Evolutionary conservation across 1,284 basidiomycete genomes (phyloP), one percentile per base, ranked within the genome.

Genomic region (Microstroma glucosiphilum): DNA sequence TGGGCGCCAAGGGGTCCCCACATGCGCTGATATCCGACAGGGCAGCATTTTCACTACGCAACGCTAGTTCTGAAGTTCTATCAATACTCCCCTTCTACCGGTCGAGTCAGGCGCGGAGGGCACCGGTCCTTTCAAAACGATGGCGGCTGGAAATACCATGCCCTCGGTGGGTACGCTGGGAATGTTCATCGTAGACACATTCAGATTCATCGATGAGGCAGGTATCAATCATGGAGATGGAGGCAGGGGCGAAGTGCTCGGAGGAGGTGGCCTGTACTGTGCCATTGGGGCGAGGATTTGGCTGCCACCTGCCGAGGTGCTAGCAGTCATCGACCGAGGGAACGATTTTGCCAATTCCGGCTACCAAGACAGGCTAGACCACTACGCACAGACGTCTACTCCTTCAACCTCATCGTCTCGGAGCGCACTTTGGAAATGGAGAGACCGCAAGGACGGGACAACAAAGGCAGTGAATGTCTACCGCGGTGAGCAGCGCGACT

Each of bases 101-200:
- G 4, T 21, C 6, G 6, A 17, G 4, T 48, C 43, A 12, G 43
- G 17, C 43, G 6, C 12, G 4, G 6, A 6, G 43, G 15, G 4
- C 6, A 48, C 43, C 12, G 43, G 43, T 21, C 6, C 43, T n/a
- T 23, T 26, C 21, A 54, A 8, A 25, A 54, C 51, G 17, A 54
- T 54, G 51, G 26, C 51, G 51, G 15, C 51, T 19, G 51, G 3
- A 19, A 4, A 7, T 13, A 54, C 8, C 8, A 25, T 19, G 21
- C 51, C 51, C 21, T 54, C 51, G 6, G 51, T 63, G 21, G 59
- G 41, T 12, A 64, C 62, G 12, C 49, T 64, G 21, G 62, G 62
- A 19, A 64, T 64, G 62, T 64, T 64, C 51, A 64, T 64, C 62
- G 58, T 64, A 8, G 62, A 64, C 60, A 56, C 25, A 21, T 64